Conservation (phyloP, 441 rosid genomes). For the Biscutella laevigata region DNA sequence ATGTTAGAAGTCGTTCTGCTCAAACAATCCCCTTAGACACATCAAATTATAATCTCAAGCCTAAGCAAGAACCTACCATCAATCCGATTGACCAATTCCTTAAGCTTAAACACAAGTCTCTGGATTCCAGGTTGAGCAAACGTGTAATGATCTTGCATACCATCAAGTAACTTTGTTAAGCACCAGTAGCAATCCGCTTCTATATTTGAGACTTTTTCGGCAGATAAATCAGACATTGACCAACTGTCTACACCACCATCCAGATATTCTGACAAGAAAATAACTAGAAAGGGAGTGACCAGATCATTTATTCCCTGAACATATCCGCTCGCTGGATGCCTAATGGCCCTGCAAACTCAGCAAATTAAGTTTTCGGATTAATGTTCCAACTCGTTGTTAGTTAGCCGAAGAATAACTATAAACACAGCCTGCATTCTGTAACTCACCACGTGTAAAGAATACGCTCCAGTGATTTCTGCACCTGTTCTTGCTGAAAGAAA, state of each 20-base stretch:
- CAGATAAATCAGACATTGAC: constrained; percentile 64
- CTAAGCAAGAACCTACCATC: constrained; percentile 53
- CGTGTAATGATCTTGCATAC: constrained; percentile 99
- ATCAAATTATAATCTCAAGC: neutral
- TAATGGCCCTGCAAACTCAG: constrained; percentile 69
- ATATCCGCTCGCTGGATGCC: constrained; percentile 98
- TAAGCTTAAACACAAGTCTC: constrained; percentile 94
- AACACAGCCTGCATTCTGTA: constrained; percentile 10
- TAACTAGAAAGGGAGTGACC: constrained; percentile 90
- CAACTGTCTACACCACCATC: constrained; percentile 71
- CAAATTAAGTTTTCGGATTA: constrained; percentile 4
- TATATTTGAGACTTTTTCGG: constrained; percentile 51
- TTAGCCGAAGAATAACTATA: neutral
- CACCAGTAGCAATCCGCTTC: constrained; percentile 99
- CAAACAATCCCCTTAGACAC: neutral
- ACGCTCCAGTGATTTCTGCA: constrained; percentile 96
- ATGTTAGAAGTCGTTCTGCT: neutral
- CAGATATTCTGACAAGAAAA: constrained; percentile 82
- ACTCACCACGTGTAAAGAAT: constrained; percentile 88
- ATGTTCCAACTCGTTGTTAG: neutral
- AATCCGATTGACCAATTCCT: constrained; percentile 88
- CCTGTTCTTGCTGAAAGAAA: constrained; percentile 92
- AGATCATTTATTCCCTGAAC: constrained; percentile 98
- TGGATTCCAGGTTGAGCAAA: constrained; percentile 99
- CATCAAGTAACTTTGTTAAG: constrained; percentile 89